Evolutionary conservation across 1,139 yeast species (phyloP).

Genomic region (Kodamaea sp.): DNA sequence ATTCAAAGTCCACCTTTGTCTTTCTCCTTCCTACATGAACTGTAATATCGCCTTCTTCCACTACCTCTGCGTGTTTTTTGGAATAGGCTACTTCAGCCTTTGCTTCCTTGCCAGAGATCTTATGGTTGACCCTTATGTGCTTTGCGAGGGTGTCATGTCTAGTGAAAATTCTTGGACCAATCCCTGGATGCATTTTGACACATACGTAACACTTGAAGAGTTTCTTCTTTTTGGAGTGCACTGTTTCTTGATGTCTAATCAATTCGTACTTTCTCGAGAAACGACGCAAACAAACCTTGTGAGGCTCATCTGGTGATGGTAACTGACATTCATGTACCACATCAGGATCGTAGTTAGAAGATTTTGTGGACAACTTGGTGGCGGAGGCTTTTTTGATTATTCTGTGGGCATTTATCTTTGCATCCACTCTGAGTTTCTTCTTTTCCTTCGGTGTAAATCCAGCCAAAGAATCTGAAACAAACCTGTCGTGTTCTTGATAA

Average conservation of each 20-base stretch:
- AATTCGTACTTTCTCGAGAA: conserved; percentile 94
- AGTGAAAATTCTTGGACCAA: conserved; percentile 74
- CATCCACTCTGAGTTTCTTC: conserved; percentile 29
- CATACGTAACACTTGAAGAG: conserved; percentile 87
- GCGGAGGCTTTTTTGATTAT: conserved; percentile 28
- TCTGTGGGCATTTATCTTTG: conserved; percentile 32
- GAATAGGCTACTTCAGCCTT: conserved; percentile 53
- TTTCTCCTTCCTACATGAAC: conserved; percentile 52
- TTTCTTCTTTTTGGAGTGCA: conserved; percentile 86
- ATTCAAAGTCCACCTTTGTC: conserved; percentile 50
- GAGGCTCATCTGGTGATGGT: conserved; percentile 48
- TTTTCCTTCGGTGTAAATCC: conserved; percentile 24
- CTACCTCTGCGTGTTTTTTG: conserved; percentile 49
- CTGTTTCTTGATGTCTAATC: conserved; percentile 93
- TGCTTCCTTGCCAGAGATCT: conserved; percentile 66
- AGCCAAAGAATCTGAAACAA: conserved; percentile 24
- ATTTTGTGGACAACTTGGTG: conserved; percentile 30
- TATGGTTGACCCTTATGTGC: conserved; percentile 88
- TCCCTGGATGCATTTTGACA: conserved; percentile 56
- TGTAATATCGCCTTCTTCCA: conserved; percentile 45
- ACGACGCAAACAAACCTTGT: conserved; percentile 71
- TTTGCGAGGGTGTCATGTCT: conserved; percentile 94
- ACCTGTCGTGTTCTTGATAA: conserved; percentile 29
- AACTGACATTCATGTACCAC: conserved; percentile 52
- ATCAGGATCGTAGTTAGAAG: conserved; percentile 52